Percentiles rank a stretch among this genome's conserved stretches.
phyloP scores from a whole-genome alignment of 208 protist genomes.

The Trypanosoma mega region DNA sequence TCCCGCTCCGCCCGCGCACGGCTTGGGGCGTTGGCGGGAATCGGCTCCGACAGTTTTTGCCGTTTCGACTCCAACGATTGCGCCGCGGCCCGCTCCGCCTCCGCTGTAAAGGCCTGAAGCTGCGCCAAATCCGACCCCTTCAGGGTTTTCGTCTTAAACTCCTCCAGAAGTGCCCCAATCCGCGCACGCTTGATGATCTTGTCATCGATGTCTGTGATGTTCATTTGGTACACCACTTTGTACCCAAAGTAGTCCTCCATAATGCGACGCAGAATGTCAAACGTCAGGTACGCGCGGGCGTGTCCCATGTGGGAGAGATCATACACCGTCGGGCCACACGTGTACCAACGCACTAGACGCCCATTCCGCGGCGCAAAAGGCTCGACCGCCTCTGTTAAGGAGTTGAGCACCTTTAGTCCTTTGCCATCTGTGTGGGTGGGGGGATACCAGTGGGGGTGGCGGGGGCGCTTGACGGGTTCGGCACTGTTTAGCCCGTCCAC shows the following conservation, averaged over 20 bases:
- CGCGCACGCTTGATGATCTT: conserved; percentile 97
- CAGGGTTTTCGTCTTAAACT: conserved; percentile 54
- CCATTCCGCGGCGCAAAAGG: conserved; percentile 63
- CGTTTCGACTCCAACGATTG: conserved; percentile 29
- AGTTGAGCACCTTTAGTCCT: conserved; percentile 71
- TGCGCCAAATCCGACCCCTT: conserved; percentile 29
- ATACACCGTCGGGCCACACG: conserved; percentile 98
- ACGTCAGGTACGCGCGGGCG: conserved; percentile 97
- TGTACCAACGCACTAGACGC: conserved; percentile 92
- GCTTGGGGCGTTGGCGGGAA: conserved; percentile 43
- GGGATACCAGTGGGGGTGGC: conserved; percentile 80
- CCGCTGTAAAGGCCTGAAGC: conserved; percentile 50
- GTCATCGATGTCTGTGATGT: conserved; percentile 99
- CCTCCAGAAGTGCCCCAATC: conserved; percentile 82
- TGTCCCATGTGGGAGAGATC: conserved; percentile 98
- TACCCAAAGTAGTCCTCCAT: conserved; percentile 97
- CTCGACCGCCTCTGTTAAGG: conserved; percentile 80
- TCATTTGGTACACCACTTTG: conserved; percentile 93
- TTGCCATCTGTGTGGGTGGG: conserved; percentile 36
- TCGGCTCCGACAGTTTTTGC: conserved; percentile 45
- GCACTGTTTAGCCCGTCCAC: conserved; percentile 37
- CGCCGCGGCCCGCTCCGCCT: conserved; percentile 41
- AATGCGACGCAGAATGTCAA: conserved; percentile 97
- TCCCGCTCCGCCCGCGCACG: conserved; percentile 58
- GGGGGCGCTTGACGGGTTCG: conserved; percentile 46